Percentiles rank a stretch among this genome's conserved stretches.
phyloP scores from a whole-genome alignment of 371 early-diverging fungal species.

The Mycotypha africana region DNA sequence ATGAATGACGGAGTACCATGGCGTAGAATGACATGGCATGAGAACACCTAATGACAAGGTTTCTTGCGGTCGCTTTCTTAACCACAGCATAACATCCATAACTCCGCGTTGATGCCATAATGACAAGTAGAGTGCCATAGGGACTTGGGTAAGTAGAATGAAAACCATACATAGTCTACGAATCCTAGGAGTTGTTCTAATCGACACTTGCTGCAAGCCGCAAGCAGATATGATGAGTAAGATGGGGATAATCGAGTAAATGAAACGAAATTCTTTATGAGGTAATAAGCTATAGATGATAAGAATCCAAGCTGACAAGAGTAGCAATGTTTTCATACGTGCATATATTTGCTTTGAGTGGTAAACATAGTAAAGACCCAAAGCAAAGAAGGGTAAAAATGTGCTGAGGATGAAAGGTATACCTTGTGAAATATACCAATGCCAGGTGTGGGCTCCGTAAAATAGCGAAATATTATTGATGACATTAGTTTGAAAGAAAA shows the following conservation, averaged over 20 bases:
- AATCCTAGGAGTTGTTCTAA: slow-evolving; percentile 12
- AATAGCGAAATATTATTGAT: slow-evolving; percentile 69
- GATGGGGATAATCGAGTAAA: slow-evolving; percentile 81
- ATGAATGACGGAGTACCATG: slow-evolving; percentile 78
- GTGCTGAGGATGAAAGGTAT: slow-evolving; percentile 74
- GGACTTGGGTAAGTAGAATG: slow-evolving; percentile 57
- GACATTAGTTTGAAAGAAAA: slow-evolving; percentile 81
- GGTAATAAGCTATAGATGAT: slow-evolving; percentile 67
- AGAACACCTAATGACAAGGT: slow-evolving; percentile 40
- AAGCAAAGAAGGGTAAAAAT: slow-evolving; percentile 54
- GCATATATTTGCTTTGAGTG: slow-evolving; percentile 1
- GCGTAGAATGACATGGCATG: slow-evolving; percentile 97
- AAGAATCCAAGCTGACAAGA: slow-evolving; percentile 42
- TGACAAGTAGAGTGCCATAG: slow-evolving; percentile 65
- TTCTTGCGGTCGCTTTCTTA: slow-evolving; percentile 42
- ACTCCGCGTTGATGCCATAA: slow-evolving; percentile 91
- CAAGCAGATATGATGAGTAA: slow-evolving; percentile 59
- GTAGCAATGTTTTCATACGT: slow-evolving; percentile 12
- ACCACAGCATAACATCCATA: slow-evolving; percentile 72
- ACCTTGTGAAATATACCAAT: slow-evolving; percentile 86
- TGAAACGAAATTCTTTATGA: slow-evolving; percentile 94
- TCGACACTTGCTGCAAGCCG: slow-evolving; percentile 34
- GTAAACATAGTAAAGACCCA: slow-evolving; percentile 16
- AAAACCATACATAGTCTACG: slow-evolving; percentile 18
- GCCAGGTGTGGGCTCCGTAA: slow-evolving; percentile 87